These are phyloP conservation scores for Epichloe brachyelytri DNA, from an alignment of 2,329 filamentous ascomycete genomes.

Conservation along the genomic window DNA sequence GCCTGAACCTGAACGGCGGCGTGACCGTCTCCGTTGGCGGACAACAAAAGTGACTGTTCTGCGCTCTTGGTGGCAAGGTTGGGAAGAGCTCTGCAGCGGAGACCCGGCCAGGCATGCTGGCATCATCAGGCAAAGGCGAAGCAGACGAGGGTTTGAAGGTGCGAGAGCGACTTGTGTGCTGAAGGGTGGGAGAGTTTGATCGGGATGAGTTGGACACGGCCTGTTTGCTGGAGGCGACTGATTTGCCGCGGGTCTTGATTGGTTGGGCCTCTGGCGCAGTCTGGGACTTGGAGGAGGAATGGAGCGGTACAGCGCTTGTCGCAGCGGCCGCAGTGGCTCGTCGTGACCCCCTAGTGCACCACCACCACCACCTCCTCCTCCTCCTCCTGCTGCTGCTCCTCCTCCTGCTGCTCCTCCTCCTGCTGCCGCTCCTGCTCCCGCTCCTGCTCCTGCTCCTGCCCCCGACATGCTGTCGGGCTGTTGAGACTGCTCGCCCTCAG, in stretches of 20 bases:
- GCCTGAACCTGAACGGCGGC: constrained; percentile 15
- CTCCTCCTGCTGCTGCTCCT: not conserved
- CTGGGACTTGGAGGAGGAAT: constrained; percentile 15
- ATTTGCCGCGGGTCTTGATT: constrained; percentile 22
- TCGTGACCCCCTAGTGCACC: not conserved
- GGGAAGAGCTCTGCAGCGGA: constrained; percentile 20
- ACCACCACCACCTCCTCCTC: not conserved
- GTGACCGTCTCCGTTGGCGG: constrained; percentile 6
- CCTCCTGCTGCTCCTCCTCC: not conserved
- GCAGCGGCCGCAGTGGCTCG: constrained; percentile 1
- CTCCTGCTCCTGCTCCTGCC: constrained; percentile 2
- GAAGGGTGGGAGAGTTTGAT: constrained; percentile 21
- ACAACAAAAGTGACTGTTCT: not conserved
- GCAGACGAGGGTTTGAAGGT: constrained; percentile 13
- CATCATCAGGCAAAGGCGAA: constrained; percentile 12
- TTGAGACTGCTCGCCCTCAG: constrained; percentile 13
- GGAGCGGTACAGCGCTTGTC: not conserved
- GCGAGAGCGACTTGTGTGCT: constrained; percentile 11
- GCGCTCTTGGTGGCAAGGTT: constrained; percentile 17
- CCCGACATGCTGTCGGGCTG: constrained; percentile 2
- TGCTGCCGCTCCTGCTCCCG: not conserved
- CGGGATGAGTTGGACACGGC: constrained; percentile 23
- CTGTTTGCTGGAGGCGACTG: constrained; percentile 24
- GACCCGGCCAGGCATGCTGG: constrained; percentile 29
- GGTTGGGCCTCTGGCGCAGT: constrained; percentile 24